Percentiles rank a stretch among this genome's conserved stretches.
Evolutionary conservation across 2,329 filamentous ascomycete genomes (phyloP).

Genomic region (Colletotrichum shisoi): DNA sequence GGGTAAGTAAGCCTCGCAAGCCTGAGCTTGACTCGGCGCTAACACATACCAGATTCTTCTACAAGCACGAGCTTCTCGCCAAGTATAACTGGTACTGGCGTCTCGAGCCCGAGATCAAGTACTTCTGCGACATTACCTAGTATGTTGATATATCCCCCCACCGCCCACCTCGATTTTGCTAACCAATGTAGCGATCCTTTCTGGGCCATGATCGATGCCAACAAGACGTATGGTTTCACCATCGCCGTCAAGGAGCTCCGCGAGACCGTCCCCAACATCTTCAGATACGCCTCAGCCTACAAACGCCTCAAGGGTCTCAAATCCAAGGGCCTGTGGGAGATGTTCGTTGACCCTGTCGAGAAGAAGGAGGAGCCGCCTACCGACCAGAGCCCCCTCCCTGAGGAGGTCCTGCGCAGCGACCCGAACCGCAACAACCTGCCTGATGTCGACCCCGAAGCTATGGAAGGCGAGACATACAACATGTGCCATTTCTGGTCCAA

Average conservation of each 20-base stretch:
- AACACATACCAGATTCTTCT: slow-evolving; percentile 75
- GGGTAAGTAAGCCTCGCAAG: slow-evolving; percentile 65
- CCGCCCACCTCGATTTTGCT: neutral
- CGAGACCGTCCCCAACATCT: slow-evolving; percentile 98
- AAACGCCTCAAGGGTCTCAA: slow-evolving; percentile 90
- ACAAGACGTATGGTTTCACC: slow-evolving; percentile 99
- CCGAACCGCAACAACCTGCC: slow-evolving; percentile 74
- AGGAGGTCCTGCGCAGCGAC: slow-evolving; percentile 81
- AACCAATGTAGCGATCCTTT: slow-evolving; percentile 78
- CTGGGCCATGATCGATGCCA: slow-evolving; percentile 88
- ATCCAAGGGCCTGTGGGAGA: slow-evolving; percentile 95
- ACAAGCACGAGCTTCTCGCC: slow-evolving; percentile 90
- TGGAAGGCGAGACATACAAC: slow-evolving; percentile 98
- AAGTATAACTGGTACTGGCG: slow-evolving; percentile 99
- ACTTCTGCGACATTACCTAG: slow-evolving; percentile 99
- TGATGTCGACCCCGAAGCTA: slow-evolving; percentile 86
- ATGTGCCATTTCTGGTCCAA: slow-evolving; percentile 99
- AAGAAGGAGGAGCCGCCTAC: slow-evolving; percentile 66
- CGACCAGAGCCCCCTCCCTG: slow-evolving; percentile 73
- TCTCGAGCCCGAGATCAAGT: slow-evolving; percentile 98
- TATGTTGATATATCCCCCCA: slow-evolving; percentile 51
- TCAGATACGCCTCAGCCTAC: slow-evolving; percentile 97
- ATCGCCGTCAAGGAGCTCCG: slow-evolving; percentile 98
- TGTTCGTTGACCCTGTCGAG: slow-evolving; percentile 86
- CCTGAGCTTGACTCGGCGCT: slow-evolving; percentile 29